Evolutionary conservation across 306 rosid species (phyloP).

Genomic region (Corylus avellana): DNA sequence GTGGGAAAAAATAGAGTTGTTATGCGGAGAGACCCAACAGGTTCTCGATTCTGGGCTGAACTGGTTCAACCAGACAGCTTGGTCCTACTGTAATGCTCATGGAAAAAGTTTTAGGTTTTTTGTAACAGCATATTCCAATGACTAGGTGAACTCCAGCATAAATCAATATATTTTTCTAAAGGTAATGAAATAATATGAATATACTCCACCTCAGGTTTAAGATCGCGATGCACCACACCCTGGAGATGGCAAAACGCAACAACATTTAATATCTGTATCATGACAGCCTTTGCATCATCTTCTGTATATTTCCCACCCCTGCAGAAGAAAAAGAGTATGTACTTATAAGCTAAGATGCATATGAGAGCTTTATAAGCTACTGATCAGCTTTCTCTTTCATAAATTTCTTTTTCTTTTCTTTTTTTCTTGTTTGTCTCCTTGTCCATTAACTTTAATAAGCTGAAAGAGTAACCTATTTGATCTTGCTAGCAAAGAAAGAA

Average conservation of each 20-base stretch:
- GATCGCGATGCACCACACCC: conserved; percentile 97
- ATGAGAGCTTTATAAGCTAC: not conserved
- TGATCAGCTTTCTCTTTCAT: conserved; percentile 8
- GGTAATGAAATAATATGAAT: conserved; percentile 1
- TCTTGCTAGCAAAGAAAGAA: conserved; percentile 13
- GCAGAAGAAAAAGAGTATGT: conserved; percentile 32
- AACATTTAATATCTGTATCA: conserved; percentile 74
- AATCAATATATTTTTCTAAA: conserved; percentile 13
- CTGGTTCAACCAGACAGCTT: not conserved
- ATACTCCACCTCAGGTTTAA: conserved; percentile 82
- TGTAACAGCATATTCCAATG: conserved; percentile 6
- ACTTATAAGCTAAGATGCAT: conserved; percentile 9
- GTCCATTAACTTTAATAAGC: conserved; percentile 13
- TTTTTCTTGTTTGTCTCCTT: not conserved
- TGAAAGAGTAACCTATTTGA: conserved; percentile 15
- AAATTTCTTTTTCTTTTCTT: not conserved
- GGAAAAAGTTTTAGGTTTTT: not conserved
- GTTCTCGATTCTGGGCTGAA: not conserved
- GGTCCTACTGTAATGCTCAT: not conserved
- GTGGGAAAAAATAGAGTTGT: not conserved
- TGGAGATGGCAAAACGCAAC: conserved; percentile 94
- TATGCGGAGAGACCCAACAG: not conserved
- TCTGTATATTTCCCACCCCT: conserved; percentile 93
- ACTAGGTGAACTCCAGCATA: conserved; percentile 7
- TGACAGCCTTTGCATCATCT: conserved; percentile 83